Evolutionary conservation across 768 basidiomycete genomes (phyloP).

Genomic region (Boletellus sp.): DNA sequence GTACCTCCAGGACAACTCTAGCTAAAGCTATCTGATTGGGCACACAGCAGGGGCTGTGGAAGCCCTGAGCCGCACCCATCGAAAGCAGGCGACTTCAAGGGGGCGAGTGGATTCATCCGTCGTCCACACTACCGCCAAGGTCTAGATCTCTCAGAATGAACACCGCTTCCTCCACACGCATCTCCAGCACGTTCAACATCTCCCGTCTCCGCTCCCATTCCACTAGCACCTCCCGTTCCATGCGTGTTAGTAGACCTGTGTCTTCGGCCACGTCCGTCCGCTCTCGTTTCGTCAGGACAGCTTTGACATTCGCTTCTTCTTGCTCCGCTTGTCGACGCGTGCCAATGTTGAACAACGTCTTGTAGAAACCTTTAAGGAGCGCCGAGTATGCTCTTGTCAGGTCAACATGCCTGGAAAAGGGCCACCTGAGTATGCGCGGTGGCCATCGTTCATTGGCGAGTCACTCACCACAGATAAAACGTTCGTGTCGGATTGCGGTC

Average conservation of each 20-base stretch:
- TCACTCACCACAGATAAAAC: slow-evolving; percentile 82
- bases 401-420: slow-evolving; percentile 80
- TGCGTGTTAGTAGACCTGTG: slow-evolving; percentile 59
- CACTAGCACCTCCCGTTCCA: slow-evolving; percentile 71
- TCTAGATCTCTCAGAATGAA: slow-evolving; percentile 85
- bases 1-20: too few species aligned
- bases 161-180: slow-evolving; percentile 82
- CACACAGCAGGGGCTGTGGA: too few species aligned
- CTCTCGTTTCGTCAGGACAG: slow-evolving; percentile 77
- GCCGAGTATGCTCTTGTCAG: slow-evolving; percentile 76
- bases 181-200: slow-evolving; percentile 76
- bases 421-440: not conserved
- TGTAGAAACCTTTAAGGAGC: slow-evolving; percentile 77
- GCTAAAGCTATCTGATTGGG: too few species aligned
- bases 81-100: too few species aligned
- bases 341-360: slow-evolving; percentile 84
- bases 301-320: slow-evolving; percentile 59
- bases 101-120: slow-evolving; percentile 24
- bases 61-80: too few species aligned
- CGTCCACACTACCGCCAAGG: slow-evolving; percentile 45
- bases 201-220: slow-evolving; percentile 73
- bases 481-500: slow-evolving; percentile 87
- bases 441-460: not conserved
- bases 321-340: slow-evolving; percentile 70
- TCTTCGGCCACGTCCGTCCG: slow-evolving; percentile 82